phyloP scores from a whole-genome alignment of 257 asterid species.

The Sherardia arvensis region DNA sequence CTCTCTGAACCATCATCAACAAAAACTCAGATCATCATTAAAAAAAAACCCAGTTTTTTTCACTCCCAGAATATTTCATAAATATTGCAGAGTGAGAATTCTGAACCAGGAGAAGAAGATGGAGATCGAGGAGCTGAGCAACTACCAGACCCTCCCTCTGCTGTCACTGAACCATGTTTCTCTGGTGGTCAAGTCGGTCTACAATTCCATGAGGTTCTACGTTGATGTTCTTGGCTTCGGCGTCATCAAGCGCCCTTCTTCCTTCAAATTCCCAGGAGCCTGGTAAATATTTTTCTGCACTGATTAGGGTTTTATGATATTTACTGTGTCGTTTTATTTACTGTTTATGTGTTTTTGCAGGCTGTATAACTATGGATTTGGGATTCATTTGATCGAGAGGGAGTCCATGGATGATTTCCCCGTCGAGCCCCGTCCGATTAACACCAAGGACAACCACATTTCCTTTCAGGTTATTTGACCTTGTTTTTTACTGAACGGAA shows the following conservation, averaged over 20 bases:
- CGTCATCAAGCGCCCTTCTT: constrained; percentile 31
- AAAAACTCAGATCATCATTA: too few relatives aligned
- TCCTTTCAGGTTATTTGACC: constrained; percentile 27
- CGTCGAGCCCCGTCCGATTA: constrained; percentile 19
- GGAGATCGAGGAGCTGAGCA: constrained; percentile 14
- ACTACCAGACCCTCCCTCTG: constrained; percentile 24
- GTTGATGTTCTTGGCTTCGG: constrained; percentile 31
- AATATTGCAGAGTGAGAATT: not conserved
- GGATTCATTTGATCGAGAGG: constrained; percentile 29
- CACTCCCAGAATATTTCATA: not conserved
- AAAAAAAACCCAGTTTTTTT: not conserved
- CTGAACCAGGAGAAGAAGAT: not conserved
- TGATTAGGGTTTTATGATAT: too few relatives aligned
- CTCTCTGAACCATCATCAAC: too few relatives aligned
- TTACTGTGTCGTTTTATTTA: too few relatives aligned
- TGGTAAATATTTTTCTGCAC: too few relatives aligned
- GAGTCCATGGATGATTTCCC: constrained; percentile 4
- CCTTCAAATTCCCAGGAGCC: constrained; percentile 30
- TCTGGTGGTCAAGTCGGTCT: constrained; percentile 19
- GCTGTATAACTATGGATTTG: constrained; percentile 34
- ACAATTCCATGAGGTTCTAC: constrained; percentile 23
- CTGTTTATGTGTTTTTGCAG: too few relatives aligned
- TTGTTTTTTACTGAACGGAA: not conserved
- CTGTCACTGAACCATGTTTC: constrained; percentile 33
- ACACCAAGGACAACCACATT: constrained; percentile 32